Base-by-base conservation (phyloP, 1,139 yeast genomes). In the Tardiomyces digboiensis region DNA sequence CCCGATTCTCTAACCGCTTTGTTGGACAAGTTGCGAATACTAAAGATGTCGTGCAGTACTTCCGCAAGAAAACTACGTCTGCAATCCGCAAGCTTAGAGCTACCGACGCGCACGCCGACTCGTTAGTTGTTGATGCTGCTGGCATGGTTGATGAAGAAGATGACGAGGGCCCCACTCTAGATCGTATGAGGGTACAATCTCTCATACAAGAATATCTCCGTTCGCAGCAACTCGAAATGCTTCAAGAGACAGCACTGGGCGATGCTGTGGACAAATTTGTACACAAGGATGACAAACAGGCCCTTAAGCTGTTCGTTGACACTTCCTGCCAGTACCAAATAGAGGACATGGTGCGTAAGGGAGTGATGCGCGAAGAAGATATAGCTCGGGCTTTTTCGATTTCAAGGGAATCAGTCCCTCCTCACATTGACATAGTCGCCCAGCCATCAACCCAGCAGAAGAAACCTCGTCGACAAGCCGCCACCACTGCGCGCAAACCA, bases 21-120 rank as follows among this genome's bases (percentile, higher is more conserved):
- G 95, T 86, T 6, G 97, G 96, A 0, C 73, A 72, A 50, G 94
- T 91, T 3, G 98, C 98, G 12, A 91, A 91, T 59, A 78, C 82
- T 10, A 82, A 85, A 56, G 95, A 89, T 54, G 86, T 89, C 8
- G 77, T 91, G 2, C 81, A 78, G 42, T 83, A 84, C 57, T 77
- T 78, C 56, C 76, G 80, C 57, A 74, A 68, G 54, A 68, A 61
- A 52, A 49, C 21, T 23, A n/a, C n/a, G n/a, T 37, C 42, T 38
- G 7, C 49, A 7, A 44, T 43, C 10, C 19, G 41, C 10, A 19
- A 23, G 14, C 29, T 37, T 6, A 39, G 16, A 6, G n/a, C 41
- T 2, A 1, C 23, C 7, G n/a, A 2, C 16, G 10, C n/a, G 29
- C 16, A 8, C 2, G 38, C 16, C 10, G 12, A 21, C 3, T 8